Base-by-base conservation (phyloP, 331 rosid genomes). In the Phaseolus coccineus region DNA sequence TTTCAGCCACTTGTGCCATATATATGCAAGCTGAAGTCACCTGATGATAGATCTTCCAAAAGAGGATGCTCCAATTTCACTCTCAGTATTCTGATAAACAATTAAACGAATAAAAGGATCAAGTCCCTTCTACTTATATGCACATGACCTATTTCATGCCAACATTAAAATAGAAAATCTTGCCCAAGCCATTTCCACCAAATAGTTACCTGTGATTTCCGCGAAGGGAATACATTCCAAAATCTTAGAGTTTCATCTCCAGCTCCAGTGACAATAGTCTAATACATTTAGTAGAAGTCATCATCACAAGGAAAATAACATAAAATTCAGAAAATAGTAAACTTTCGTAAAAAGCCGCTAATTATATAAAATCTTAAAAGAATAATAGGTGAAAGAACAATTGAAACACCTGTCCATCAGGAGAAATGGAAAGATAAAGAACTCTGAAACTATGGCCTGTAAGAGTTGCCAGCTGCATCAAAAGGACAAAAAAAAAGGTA, bases 211-310 rank as follows among this genome's bases (percentile, higher is more conserved):
- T 91, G 98, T 69, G 98, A 94, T 80, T 91, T 94, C 10, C 81
- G 94, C 33, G 96, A 94, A 31, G 98, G 98, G 79, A 94, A 94
- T 59, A 91, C 91, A 50, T 90, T 90, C 98, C 98, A 94, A 78
- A 94, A 94, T 80, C 98, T 86, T 13, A 94, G 97, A 24, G 98
- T 94, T 84, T 94, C 98, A 73, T 94, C 98, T 73, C 98, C 98
- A 44, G 98, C 97, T 58, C 98, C 98, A 1, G 97, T 94, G 80
- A 94, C 98, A 53, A 94, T 90, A 46, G 97, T 94, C 98, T 94
- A 87, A 81, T 87, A 83, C 68, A 78, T 56, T n/a, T 76, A 4
- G 72, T 10, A 69, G 3, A 68, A 48, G 40, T 57, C 22, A 31
- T 47, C 51, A 69, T 19, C 39, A 55, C 51, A 50, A 68, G 56